These are phyloP conservation scores for Sporothrix phasma DNA, from an alignment of 2,329 filamentous ascomycete genomes.

Conservation along the genomic window DNA sequence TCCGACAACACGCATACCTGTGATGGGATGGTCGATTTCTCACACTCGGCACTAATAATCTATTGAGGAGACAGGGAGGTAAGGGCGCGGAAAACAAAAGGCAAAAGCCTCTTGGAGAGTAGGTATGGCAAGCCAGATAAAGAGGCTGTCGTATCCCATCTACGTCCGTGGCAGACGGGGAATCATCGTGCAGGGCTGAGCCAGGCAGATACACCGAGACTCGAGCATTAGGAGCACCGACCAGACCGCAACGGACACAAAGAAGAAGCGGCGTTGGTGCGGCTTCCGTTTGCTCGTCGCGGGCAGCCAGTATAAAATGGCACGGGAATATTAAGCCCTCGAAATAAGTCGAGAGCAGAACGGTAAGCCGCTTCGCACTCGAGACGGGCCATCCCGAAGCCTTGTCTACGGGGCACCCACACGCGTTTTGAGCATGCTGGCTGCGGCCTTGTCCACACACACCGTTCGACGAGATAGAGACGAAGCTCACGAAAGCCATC, in stretches of 20 bases:
- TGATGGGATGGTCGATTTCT: not conserved
- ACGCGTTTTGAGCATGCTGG: not conserved
- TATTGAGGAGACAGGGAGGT: no score
- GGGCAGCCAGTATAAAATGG: not conserved
- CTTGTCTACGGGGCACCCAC: not conserved
- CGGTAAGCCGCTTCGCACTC: not conserved
- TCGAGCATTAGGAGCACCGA: not conserved
- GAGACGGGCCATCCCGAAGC: constrained; percentile 1
- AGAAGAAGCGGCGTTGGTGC: not conserved
- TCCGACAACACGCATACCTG: not conserved
- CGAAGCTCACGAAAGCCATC: not conserved
- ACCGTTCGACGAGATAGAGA: not conserved
- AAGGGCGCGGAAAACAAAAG: not conserved
- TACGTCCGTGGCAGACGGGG: not conserved
- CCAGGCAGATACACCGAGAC: not conserved
- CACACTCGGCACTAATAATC: not conserved
- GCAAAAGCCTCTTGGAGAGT: not conserved
- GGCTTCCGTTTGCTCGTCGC: not conserved
- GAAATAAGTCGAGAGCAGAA: not conserved
- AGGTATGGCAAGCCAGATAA: not conserved
- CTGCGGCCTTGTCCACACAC: not conserved
- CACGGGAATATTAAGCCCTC: not conserved
- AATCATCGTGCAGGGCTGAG: constrained; percentile 2
- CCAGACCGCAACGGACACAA: not conserved
- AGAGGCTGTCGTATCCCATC: not conserved